These are phyloP conservation scores for Dittrichia graveolens DNA, from an alignment of 129 eudicot species.

Conservation along the genomic window DNA sequence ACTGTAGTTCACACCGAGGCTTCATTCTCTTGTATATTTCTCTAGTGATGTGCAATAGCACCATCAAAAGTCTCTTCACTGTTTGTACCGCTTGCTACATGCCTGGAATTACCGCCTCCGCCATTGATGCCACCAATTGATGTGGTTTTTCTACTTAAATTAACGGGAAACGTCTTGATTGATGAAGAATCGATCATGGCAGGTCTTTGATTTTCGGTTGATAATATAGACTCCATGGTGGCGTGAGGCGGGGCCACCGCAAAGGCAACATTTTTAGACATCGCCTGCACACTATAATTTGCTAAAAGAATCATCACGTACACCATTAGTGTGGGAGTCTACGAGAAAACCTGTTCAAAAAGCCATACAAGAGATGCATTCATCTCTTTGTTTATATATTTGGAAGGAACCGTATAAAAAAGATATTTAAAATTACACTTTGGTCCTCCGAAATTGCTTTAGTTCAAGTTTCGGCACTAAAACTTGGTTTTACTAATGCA, in stretches of 20 bases:
- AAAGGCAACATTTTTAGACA: constrained; percentile 55
- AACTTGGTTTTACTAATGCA: neutral
- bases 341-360: constrained; percentile 88
- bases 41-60: constrained; percentile 23
- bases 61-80: constrained; percentile 68
- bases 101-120: constrained; percentile 61
- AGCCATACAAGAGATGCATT: constrained; percentile 96
- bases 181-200: constrained; percentile 52
- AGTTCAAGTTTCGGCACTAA: neutral
- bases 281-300: constrained; percentile 76
- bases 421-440: constrained; percentile 19
- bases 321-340: constrained; percentile 91
- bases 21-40: constrained; percentile 46
- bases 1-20: constrained; percentile 29
- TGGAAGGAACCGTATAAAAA: constrained; percentile 20
- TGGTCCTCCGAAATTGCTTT: neutral
- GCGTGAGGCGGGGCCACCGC: constrained; percentile 42
- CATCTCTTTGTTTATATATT: constrained; percentile 66
- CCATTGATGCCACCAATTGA: constrained; percentile 74
- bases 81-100: constrained; percentile 66
- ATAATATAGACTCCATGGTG: constrained; percentile 40
- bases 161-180: constrained; percentile 42
- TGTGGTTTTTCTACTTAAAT: constrained; percentile 45
- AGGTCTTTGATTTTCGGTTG: neutral
- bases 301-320: constrained; percentile 89